These are phyloP conservation scores for Phytophthora sansomeana DNA, from an alignment of 352 stramenopile genomes.

Conservation along the genomic window DNA sequence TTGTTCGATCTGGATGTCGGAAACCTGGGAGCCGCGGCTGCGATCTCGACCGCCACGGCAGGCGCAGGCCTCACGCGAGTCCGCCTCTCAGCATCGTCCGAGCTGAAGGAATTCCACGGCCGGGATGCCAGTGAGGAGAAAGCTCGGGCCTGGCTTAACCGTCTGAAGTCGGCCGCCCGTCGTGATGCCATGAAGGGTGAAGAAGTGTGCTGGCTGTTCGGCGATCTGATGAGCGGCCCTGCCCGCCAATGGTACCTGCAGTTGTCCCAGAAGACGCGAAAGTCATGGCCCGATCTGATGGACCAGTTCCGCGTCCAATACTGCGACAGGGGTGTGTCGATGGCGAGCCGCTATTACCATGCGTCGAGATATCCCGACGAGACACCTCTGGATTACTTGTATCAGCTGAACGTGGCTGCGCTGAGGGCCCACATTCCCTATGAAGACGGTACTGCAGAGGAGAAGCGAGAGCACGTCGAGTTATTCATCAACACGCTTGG, in stretches of 20 bases:
- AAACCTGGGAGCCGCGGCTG: neutral
- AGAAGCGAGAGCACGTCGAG: slow-evolving; percentile 19
- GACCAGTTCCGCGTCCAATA: slow-evolving; percentile 25
- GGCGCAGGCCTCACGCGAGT: neutral
- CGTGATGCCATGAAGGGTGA: no score
- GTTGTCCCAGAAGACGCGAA: neutral
- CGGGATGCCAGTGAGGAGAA: slow-evolving; percentile 22
- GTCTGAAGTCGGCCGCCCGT: no score
- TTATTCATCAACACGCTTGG: slow-evolving; percentile 14
- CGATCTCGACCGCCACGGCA: neutral
- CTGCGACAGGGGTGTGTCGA: slow-evolving; percentile 24
- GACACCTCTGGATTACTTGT: slow-evolving; percentile 15
- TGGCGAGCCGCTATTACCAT: slow-evolving; percentile 21
- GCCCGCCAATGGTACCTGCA: slow-evolving; percentile 31
- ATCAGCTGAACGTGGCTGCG: slow-evolving; percentile 9
- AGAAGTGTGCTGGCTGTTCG: slow-evolving; percentile 12
- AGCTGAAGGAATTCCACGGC: slow-evolving; percentile 20
- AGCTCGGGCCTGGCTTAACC: slow-evolving; percentile 17
- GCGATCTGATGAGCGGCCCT: slow-evolving; percentile 25
- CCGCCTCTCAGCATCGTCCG: slow-evolving; percentile 7
- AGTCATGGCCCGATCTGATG: slow-evolving; percentile 12
- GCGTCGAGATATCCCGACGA: neutral
- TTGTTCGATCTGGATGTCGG: slow-evolving; percentile 1
- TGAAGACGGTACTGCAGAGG: neutral
- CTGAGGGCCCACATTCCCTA: slow-evolving; percentile 8